Base-by-base conservation (phyloP, 192 early-diverging fungal species). In the Umbelopsis vinacea region DNA sequence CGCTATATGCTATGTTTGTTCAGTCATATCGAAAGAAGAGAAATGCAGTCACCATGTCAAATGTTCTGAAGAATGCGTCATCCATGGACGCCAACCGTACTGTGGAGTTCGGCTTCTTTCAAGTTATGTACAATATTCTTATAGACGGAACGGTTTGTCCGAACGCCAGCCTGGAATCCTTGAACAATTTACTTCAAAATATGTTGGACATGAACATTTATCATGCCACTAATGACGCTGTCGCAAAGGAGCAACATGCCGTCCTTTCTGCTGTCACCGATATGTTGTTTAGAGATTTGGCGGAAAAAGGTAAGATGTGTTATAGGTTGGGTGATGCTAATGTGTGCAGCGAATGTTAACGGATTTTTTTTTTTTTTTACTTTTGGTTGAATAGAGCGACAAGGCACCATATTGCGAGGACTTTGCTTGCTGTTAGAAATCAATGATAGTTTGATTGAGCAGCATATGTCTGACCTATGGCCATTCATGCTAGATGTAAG, bases 51-150 rank as follows among this genome's bases (percentile, higher is more conserved):
- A 40, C 47, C 10, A 38, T 53, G 47, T 69, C 67, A n/a, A 57
- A 48, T 48, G 52, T 50, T 1, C 46, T 74, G 54, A 63, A 29
- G 9, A 72, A 12, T 10, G 46, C 60, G 10, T 29, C 71, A 7
- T 46, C 60, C 8, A 45, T 66, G 24, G 71, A 78, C 45, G n/a
- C 33, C 2, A 52, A 52, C 29, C 46, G 77, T 33, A 70, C 43
- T 21, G 72, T 66, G 4, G 77, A 78, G 46, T 78, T 78, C 46
- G 77, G 72, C 2, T 74, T 78, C 14, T 78, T 74, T 46, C 46
- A 66, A 63, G 48, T 67, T 6, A 40, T 60, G 23, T 35, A 70
- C n/a, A 52, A 70, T 6, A 70, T 78, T 15, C 38, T 60, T 12
- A 47, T 43, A 12, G 40, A 35, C 21, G 48, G 40, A 50, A 12